Evolutionary conservation across 345 rosid genomes (phyloP), one percentile per base, ranked within the genome.

Genomic region (Eucalyptus cloeziana): DNA sequence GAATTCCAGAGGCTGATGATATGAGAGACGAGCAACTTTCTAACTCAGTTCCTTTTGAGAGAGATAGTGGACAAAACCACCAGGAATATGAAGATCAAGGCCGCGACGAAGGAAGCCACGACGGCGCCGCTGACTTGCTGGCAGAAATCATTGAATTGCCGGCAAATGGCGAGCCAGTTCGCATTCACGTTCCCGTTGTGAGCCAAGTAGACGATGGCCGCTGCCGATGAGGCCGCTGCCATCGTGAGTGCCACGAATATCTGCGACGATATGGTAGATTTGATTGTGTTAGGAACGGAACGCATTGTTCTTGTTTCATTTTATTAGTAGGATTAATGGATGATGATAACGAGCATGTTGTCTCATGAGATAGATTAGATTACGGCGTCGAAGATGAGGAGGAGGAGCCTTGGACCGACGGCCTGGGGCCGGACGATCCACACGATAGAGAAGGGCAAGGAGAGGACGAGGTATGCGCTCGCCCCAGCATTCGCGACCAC

Each of bases 81-180:
- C 47, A 95, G 92, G 21, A 89, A 19, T 17, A 92, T 15, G 85
- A 95, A 45, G 37, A 92, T 17, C 86, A 71, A 6, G 51, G 90
- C 89, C 3, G 94, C 83, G 15, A 92, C 51, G 80, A 92, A 91
- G 86, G 96, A 91, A 49, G 92, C 94, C 92, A 94, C 95, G 88
- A 93, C 94, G 19, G 96, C 94, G 21, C 80, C 88, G 86, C 95
- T 93, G 3, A 86, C 88, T n/a, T 87, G 79, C 89, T 91, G 92
- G 91, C 96, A 95, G 83, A 90, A 95, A 71, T 93, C 88, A 7
- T 80, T 89, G 30, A 92, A 94, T 83, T 95, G 96, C 67, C 89
- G 93, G 79, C 97, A 95, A 21, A 95, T 92, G 5, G 97, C 86
- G 0, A 89, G 87, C 96, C 97, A 95, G 11, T 93, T 94, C 1